Conservation (phyloP, 106 monocot species). For the Apostasia ramifera region DNA sequence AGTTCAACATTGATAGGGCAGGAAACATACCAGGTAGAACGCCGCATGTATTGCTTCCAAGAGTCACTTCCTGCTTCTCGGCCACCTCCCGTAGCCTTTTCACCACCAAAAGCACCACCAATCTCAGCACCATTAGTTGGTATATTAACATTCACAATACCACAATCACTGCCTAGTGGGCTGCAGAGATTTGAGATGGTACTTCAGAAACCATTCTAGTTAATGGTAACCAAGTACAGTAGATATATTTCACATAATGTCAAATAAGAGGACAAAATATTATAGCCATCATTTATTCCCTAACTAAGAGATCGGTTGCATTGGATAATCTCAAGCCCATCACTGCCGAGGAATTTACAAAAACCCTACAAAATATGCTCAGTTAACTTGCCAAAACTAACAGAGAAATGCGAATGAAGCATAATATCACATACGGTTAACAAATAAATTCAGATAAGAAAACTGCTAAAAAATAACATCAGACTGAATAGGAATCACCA, state of each 20-base stretch:
- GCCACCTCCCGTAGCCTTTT: constrained; percentile 97
- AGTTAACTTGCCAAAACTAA: too few relatives aligned
- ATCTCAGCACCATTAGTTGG: constrained; percentile 99
- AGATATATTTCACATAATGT: background rate
- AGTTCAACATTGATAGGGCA: background rate
- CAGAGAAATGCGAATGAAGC: too few relatives aligned
- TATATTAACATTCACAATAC: constrained; percentile 81
- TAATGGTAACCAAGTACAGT: too few relatives aligned
- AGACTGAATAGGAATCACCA: too few relatives aligned
- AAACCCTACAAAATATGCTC: too few relatives aligned
- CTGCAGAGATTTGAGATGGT: constrained; percentile 34
- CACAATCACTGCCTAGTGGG: constrained; percentile 78
- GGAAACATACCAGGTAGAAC: constrained; percentile 75
- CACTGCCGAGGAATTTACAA: too few relatives aligned
- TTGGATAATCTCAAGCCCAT: too few relatives aligned
- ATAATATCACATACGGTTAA: too few relatives aligned
- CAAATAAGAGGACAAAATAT: background rate
- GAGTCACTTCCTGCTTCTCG: constrained; percentile 99
- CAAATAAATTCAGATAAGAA: too few relatives aligned
- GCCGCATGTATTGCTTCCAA: constrained; percentile 98
- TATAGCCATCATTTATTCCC: background rate
- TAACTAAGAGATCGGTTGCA: too few relatives aligned
- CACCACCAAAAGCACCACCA: constrained; percentile 99
- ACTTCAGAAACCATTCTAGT: background rate
- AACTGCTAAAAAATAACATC: too few relatives aligned